Evolutionary conservation across 2,329 filamentous ascomycete species (phyloP), one percentile per base, ranked within the genome.

Genomic region (Calonectria henricotiae): DNA sequence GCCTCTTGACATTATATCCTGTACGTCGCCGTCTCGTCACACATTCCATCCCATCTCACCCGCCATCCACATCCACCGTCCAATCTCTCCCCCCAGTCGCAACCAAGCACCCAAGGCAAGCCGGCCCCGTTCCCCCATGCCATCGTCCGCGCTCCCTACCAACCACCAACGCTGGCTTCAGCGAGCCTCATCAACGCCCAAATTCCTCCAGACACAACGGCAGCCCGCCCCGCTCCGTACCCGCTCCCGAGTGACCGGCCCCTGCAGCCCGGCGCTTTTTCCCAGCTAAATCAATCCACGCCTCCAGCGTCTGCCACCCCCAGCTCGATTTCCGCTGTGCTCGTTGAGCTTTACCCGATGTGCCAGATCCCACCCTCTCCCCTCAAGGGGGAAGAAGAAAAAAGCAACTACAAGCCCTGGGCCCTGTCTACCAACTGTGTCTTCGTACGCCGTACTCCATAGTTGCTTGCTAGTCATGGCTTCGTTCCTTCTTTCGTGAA

Each of bases 291-390:
- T 73, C 64, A 47, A 61, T 49, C 44, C 75, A 77, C 75, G 65
- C 71, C 75, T 71, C 65, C 63, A 39, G 51, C 58, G 51, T 37
- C 32, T 68, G 60, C 64, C 67, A 67, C 70, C 62, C 67, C 71
- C 67, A 60, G 60, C 58, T 70, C 41, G 63, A 67, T 66, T 72
- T 65, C 62, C 60, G 62, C 71, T 37, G 51, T 12, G 47, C 64
- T 60, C 63, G 55, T 67, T 70, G 71, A 74, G 71, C 70, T 73
- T 72, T 66, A 72, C 74, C 76, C 68, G 58, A 75, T 78, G 76
- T 73, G 74, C 71, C 67, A 77, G 69, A 77, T 76, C 70, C 74
- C 73, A 77, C 76, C 65, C 75, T 68, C 73, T 72, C 54, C 64
- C 54, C 70, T 70, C 72, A 71, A 77, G 73, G 76, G 72, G 75